Percentiles rank a stretch among this genome's conserved stretches.
These are phyloP conservation scores for Chalciporus pseudorubinellus DNA, from an alignment of 768 basidiomycete genomes.

Conservation along the genomic window DNA sequence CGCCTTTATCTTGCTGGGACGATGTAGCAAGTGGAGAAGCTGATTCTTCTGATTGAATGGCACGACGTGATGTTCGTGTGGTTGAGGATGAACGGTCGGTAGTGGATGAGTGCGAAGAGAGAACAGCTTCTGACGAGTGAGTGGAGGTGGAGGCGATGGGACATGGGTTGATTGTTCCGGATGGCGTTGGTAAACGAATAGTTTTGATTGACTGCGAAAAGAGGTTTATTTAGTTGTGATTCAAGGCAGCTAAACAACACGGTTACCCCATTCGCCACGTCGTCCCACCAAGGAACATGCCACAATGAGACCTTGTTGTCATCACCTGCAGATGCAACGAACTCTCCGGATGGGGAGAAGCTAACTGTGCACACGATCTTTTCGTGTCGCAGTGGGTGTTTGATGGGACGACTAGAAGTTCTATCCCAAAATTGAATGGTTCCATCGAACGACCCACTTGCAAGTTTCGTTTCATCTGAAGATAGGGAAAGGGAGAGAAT, in stretches of 20 bases:
- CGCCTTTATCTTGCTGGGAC: too few species aligned
- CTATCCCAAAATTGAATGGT: neutral
- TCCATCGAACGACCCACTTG: neutral
- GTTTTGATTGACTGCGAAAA: too few species aligned
- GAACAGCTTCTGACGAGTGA: too few species aligned
- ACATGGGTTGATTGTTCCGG: too few species aligned
- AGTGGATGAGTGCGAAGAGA: too few species aligned
- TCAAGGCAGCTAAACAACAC: too few species aligned
- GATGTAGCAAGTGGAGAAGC: neutral
- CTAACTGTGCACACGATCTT: neutral
- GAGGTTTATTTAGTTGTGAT: too few species aligned
- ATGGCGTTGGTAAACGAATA: too few species aligned
- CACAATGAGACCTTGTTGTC: constrained; percentile 1
- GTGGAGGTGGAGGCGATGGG: too few species aligned
- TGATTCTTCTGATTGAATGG: too few species aligned
- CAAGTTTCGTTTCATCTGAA: neutral
- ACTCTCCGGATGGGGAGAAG: constrained; percentile 11
- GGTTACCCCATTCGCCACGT: neutral
- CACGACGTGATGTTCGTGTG: too few species aligned
- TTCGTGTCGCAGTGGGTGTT: neutral
- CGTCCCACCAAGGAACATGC: neutral
- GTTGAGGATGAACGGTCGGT: too few species aligned
- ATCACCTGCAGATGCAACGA: neutral
- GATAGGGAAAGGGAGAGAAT: neutral
- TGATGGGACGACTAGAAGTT: neutral